Evolutionary conservation across 1,284 basidiomycete species (phyloP).

Genomic region (Naganishia albida): DNA sequence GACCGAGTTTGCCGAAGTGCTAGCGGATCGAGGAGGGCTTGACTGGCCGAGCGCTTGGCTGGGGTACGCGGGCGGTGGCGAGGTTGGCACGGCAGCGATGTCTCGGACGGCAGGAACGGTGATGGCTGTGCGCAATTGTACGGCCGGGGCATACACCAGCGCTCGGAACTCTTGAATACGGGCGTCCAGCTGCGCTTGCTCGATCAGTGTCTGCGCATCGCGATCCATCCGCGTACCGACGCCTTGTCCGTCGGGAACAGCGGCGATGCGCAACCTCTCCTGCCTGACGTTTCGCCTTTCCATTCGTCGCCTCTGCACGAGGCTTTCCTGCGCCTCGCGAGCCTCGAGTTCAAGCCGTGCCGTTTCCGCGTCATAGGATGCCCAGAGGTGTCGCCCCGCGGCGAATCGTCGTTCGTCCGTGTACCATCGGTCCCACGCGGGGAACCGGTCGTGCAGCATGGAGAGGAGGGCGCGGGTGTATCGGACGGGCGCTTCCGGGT

Average conservation of each 20-base stretch:
- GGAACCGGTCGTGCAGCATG: conserved; percentile 22
- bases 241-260: conserved; percentile 5
- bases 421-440: conserved; percentile 24
- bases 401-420: conserved; percentile 19
- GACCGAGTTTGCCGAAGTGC: not conserved
- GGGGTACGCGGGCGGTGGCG: conserved; percentile 16
- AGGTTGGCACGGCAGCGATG: conserved; percentile 5
- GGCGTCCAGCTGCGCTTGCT: conserved; percentile 16
- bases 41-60: not conserved
- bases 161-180: conserved; percentile 15
- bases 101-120: not conserved
- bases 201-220: conserved; percentile 12
- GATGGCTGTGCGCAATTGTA: not conserved
- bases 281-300: not conserved
- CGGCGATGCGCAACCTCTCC: conserved; percentile 11
- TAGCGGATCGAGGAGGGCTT: not conserved
- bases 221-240: conserved; percentile 19
- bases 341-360: conserved; percentile 13
- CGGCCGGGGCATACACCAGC: conserved; percentile 9
- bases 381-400: conserved; percentile 1
- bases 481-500: conserved; percentile 15
- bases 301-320: not conserved
- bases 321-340: not conserved
- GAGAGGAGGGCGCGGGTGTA: conserved; percentile 17
- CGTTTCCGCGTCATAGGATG: conserved; percentile 17